Evolutionary conservation across 1,284 basidiomycete species (phyloP), one percentile per base, ranked within the genome.

Genomic region (Austroboletus niveus): DNA sequence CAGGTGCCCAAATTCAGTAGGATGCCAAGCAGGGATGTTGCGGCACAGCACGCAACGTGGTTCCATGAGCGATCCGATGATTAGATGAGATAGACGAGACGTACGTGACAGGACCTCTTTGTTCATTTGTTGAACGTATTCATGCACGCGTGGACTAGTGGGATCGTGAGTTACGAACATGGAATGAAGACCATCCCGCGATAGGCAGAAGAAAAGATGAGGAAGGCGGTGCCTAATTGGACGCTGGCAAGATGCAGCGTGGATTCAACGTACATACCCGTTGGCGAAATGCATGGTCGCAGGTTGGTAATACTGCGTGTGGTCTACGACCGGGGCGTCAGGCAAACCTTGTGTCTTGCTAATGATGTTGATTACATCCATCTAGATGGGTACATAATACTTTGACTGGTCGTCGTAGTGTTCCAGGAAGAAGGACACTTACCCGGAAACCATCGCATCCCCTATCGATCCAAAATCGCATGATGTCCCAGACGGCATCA

Each of bases 401-500:
- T 24, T 24, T 24, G 22, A 24, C 22, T 24, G 22, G 22, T 24
- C 22, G 22, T 24, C 22, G 22, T 24, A 24, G 22, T 5, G 22
- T 24, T n/a, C 14, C 7, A 24, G 22, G 7, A 38, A n/a, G 36
- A 14, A 5, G 49, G 20, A 29, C 12, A 60, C 76, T 27, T 53
- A 85, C 82, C 34, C 85, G 73, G 69, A 91, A 92, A 2, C 89
- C 90, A 54, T 88, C 82, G 53, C 85, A 84, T 5, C 89, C 87
- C 54, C 82, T 74, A 52, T 85, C 77, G 24, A 85, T 76, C 89
- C 88, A 92, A 69, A 89, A 92, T 34, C 71, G 68, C 78, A 92
- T 85, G 35, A 84, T 69, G 41, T 83, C 79, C 71, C 77, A 81
- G 24, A 90, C 79, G 3, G 84, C 85, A 39, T 78, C 72, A 27